phyloP scores from a whole-genome alignment of 164 flowering plant species.

The Nymphaea colorata region DNA sequence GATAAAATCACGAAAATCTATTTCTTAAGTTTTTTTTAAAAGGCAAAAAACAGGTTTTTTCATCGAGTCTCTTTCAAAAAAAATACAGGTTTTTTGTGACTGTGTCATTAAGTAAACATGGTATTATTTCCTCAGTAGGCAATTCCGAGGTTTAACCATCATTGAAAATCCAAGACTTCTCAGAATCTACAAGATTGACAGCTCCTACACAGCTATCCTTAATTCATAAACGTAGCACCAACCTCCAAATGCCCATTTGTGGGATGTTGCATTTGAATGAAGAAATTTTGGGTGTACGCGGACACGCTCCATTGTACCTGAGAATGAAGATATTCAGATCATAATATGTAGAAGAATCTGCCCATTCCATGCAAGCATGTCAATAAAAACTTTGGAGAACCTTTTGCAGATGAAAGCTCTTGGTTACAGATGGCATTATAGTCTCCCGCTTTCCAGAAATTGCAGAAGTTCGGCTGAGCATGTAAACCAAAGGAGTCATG shows the following conservation, averaged over 20 bases:
- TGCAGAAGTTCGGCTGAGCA: conserved; percentile 20
- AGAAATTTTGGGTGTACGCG: conserved; percentile 87
- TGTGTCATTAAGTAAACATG: no score
- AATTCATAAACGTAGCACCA: neutral
- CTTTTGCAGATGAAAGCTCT: neutral
- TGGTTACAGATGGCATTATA: conserved; percentile 20
- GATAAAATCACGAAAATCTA: no score
- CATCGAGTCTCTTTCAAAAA: no score
- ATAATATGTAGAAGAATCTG: neutral
- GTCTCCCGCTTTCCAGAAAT: conserved; percentile 86
- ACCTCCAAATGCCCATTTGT: conserved; percentile 98
- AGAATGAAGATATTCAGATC: neutral
- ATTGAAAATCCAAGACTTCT: no score
- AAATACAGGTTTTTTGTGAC: no score
- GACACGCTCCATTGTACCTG: conserved; percentile 71
- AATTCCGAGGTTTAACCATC: no score
- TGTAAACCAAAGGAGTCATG: neutral
- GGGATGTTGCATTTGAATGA: conserved; percentile 92
- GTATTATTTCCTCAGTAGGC: no score
- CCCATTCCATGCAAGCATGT: neutral
- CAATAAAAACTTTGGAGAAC: neutral
- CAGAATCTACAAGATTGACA: no score
- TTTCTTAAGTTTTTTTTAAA: no score
- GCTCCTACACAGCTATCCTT: no score
- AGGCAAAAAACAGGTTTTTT: no score